These are phyloP conservation scores for Exserohilum turcica DNA, from an alignment of 2,329 filamentous ascomycete species.

Conservation along the genomic window DNA sequence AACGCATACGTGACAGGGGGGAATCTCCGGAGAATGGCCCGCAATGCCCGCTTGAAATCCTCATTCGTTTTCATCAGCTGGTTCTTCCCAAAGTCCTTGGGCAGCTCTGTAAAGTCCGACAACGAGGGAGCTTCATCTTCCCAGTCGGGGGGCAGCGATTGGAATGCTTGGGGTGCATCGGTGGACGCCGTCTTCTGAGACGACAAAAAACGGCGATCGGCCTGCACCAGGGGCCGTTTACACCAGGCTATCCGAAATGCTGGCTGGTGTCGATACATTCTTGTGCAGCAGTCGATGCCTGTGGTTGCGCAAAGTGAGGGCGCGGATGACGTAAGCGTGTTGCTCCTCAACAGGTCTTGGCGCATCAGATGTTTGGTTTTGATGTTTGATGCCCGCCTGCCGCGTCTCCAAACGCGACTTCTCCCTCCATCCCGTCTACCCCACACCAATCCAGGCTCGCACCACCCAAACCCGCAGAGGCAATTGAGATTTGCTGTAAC, in stretches of 20 bases:
- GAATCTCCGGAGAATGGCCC: slow-evolving; percentile 89
- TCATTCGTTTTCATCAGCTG: slow-evolving; percentile 93
- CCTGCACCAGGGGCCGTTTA: slow-evolving; percentile 28
- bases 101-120: slow-evolving; percentile 75
- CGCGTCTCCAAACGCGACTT: slow-evolving; percentile 18
- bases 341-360: slow-evolving; percentile 10
- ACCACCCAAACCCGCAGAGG: slow-evolving; percentile 2
- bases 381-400: slow-evolving; percentile 17
- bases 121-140: slow-evolving; percentile 75
- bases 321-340: slow-evolving; percentile 34
- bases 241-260: slow-evolving; percentile 36
- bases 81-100: slow-evolving; percentile 86
- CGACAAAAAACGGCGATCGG: slow-evolving; percentile 32
- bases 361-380: slow-evolving; percentile 9
- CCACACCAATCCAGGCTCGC: slow-evolving; percentile 8
- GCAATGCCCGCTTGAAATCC: slow-evolving; percentile 89
- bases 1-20: slow-evolving; percentile 96
- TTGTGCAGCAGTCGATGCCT: slow-evolving; percentile 29
- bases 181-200: slow-evolving; percentile 30
- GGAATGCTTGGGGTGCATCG: slow-evolving; percentile 25
- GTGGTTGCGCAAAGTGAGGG: slow-evolving; percentile 26
- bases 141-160: slow-evolving; percentile 64
- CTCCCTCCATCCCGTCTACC: slow-evolving; percentile 11
- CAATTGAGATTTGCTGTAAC: neutral
- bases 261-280: slow-evolving; percentile 41